These are phyloP conservation scores for Hortaea sp. DNA, from an alignment of 2,329 filamentous ascomycete species.

Conservation along the genomic window DNA sequence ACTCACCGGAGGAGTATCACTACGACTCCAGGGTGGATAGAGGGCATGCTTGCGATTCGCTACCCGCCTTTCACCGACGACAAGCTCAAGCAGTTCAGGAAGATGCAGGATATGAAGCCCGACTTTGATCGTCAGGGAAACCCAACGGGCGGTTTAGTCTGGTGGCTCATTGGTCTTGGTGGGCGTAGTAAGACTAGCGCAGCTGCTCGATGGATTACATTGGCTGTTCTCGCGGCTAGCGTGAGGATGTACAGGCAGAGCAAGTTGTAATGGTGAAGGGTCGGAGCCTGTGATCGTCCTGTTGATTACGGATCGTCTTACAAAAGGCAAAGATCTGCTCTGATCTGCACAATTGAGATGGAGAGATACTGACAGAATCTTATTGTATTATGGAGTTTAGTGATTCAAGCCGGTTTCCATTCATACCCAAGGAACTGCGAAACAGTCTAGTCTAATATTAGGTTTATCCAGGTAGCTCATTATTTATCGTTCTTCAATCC, in stretches of 20 bases:
- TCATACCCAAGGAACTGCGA: no score
- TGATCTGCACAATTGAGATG: no score
- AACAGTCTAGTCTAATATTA: no score
- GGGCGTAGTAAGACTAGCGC: constrained; percentile 17
- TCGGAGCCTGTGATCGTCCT: neutral
- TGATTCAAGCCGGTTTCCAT: no score
- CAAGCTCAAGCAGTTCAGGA: constrained; percentile 43
- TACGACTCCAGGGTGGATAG: constrained; percentile 57
- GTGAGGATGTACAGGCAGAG: neutral
- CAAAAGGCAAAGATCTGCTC: no score
- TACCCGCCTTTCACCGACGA: constrained; percentile 50
- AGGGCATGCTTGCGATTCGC: constrained; percentile 55
- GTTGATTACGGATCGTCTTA: no score
- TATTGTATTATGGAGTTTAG: no score
- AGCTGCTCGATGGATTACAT: constrained; percentile 19
- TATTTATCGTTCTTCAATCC: no score
- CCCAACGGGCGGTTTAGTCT: constrained; percentile 17
- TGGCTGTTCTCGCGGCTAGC: neutral
- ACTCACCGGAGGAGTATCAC: constrained; percentile 53
- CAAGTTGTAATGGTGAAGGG: neutral
- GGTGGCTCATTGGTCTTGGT: constrained; percentile 23
- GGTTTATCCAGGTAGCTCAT: no score
- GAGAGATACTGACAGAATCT: no score
- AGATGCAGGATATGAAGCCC: constrained; percentile 43
- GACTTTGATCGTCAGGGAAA: constrained; percentile 52